Conservation (phyloP, 2,329 filamentous ascomycete genomes). For the Amauroascus verrucosus region DNA sequence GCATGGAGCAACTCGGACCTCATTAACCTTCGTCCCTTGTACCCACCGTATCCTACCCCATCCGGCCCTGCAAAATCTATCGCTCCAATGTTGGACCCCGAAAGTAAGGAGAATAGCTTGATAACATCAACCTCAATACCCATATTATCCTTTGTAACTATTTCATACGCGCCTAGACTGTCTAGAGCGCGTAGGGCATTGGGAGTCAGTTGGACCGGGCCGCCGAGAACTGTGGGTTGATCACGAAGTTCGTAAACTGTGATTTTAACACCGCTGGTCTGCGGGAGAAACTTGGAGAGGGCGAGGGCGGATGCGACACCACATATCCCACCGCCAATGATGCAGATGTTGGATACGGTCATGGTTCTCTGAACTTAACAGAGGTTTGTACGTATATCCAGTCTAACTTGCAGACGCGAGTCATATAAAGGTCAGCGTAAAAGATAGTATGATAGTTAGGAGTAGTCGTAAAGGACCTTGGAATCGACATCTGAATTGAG, state of each 20-base stretch:
- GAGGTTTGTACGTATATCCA: not conserved
- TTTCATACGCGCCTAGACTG: conserved; percentile 35
- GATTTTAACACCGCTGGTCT: conserved; percentile 3
- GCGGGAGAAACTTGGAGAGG: conserved; percentile 16
- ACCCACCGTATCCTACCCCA: not conserved
- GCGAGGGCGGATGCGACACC: conserved; percentile 19
- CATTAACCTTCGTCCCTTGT: not conserved
- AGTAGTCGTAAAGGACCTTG: too few relatives aligned
- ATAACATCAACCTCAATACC: not conserved
- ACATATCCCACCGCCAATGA: conserved; percentile 20
- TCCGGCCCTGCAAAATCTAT: not conserved
- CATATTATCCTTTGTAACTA: conserved; percentile 25
- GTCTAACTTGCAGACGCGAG: too few relatives aligned
- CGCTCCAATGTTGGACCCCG: not conserved
- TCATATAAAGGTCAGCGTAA: too few relatives aligned
- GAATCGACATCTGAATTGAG: too few relatives aligned
- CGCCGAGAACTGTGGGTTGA: conserved; percentile 25
- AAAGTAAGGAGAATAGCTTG: not conserved
- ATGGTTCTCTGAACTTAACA: not conserved
- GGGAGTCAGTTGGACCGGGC: conserved; percentile 23
- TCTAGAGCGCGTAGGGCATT: conserved; percentile 25
- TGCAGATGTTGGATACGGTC: conserved; percentile 10
- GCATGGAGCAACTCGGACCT: not conserved
- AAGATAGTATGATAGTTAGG: too few relatives aligned
- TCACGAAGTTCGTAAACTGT: conserved; percentile 25